These are phyloP conservation scores for Globisporangium uncinulatum DNA, from an alignment of 352 stramenopile species.

Conservation along the genomic window DNA sequence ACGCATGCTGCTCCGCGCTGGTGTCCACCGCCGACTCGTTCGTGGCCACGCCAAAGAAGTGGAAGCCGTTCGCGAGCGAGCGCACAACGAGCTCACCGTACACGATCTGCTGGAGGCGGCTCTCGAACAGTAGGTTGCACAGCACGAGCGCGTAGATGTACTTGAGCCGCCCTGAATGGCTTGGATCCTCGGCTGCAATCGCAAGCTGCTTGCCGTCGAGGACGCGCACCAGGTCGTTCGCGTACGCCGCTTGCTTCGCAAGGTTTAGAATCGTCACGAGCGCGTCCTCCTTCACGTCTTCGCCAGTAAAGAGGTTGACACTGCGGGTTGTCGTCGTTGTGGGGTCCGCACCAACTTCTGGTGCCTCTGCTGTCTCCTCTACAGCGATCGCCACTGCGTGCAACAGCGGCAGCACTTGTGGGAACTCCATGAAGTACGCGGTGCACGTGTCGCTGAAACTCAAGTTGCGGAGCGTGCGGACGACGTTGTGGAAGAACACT, in stretches of 20 bases:
- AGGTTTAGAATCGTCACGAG: conserved; percentile 64
- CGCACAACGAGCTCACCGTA: conserved; percentile 51
- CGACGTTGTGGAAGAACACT: conserved; percentile 43
- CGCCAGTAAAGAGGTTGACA: conserved; percentile 12
- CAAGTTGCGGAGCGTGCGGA: conserved; percentile 59
- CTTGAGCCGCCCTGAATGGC: conserved; percentile 34
- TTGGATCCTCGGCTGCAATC: conserved; percentile 22
- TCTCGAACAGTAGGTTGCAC: conserved; percentile 69
- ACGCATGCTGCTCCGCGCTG: conserved; percentile 9
- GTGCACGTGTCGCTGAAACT: conserved; percentile 48
- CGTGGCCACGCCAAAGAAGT: conserved; percentile 24
- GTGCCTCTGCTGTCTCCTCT: neutral
- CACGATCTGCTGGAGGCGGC: conserved; percentile 52
- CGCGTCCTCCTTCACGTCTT: conserved; percentile 60
- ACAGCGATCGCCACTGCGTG: conserved; percentile 25
- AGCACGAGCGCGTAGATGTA: conserved; percentile 62
- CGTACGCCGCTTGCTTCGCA: conserved; percentile 36
- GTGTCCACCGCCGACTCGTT: neutral
- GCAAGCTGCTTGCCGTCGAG: conserved; percentile 54
- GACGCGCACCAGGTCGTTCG: conserved; percentile 43
- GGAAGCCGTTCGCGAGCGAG: conserved; percentile 47
- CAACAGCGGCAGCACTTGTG: conserved; percentile 48
- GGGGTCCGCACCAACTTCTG: neutral
- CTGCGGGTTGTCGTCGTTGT: neutral
- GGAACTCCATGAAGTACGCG: conserved; percentile 47